Evolutionary conservation across 1,139 yeast genomes (phyloP).

Genomic region (Protomyces lactucae-debilis): DNA sequence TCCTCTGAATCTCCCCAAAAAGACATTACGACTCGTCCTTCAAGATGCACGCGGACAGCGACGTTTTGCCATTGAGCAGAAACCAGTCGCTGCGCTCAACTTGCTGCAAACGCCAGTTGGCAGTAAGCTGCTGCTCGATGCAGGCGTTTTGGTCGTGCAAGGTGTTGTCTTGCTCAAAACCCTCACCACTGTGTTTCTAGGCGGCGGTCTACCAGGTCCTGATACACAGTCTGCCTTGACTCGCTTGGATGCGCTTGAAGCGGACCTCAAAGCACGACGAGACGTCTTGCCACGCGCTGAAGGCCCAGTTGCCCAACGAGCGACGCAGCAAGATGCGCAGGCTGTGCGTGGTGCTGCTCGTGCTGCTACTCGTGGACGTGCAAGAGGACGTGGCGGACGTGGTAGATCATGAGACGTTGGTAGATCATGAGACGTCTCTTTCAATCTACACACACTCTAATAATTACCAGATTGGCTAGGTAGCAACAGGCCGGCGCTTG

Average conservation of each 20-base stretch:
- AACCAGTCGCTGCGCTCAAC: background rate
- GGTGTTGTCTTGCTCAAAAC: background rate
- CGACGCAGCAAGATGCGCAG: background rate
- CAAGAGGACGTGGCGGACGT: background rate
- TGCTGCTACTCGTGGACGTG: background rate
- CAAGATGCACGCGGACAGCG: background rate
- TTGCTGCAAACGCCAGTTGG: background rate
- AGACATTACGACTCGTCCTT: background rate
- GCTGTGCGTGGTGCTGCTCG: background rate
- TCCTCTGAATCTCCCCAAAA: background rate
- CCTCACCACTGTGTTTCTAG: background rate
- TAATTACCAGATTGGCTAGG: too few species aligned
- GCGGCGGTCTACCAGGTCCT: background rate
- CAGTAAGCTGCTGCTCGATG: background rate
- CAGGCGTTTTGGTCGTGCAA: background rate
- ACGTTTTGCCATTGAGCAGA: background rate
- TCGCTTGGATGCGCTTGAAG: background rate
- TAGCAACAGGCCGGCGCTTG: too few species aligned
- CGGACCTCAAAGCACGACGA: background rate
- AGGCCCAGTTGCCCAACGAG: background rate
- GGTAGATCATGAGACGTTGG: background rate
- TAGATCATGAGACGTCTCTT: background rate
- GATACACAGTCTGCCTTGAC: background rate
- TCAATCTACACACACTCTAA: background rate
- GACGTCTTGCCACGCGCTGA: background rate